These are phyloP conservation scores for Lathyrus tuberosus DNA, from an alignment of 306 rosid species.

Conservation along the genomic window DNA sequence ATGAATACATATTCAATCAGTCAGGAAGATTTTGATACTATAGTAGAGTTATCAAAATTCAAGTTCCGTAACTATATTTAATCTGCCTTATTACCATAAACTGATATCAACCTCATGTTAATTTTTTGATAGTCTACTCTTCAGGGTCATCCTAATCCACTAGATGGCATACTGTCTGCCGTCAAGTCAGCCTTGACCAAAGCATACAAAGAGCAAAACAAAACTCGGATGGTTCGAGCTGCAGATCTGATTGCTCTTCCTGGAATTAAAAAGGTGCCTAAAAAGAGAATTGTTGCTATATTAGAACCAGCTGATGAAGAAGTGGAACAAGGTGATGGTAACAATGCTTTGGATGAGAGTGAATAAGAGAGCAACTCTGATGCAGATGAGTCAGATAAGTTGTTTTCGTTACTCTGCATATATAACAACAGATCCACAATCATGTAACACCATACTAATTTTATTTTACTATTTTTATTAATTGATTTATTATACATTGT, in stretches of 20 bases:
- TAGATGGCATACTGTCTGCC: constrained; percentile 72
- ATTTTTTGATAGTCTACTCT: constrained; percentile 14
- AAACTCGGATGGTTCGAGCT: constrained; percentile 65
- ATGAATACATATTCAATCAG: constrained; percentile 84
- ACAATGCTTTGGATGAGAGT: constrained; percentile 50
- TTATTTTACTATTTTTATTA: too few relatives aligned
- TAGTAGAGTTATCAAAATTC: constrained; percentile 86
- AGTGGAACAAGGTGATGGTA: constrained; percentile 59
- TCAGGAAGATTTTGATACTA: constrained; percentile 83
- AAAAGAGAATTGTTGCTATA: constrained; percentile 87
- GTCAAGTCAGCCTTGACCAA: constrained; percentile 87
- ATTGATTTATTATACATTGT: constrained; percentile 22
- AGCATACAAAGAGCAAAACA: constrained; percentile 86
- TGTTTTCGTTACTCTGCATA: not conserved
- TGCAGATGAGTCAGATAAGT: constrained; percentile 65
- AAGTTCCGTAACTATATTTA: constrained; percentile 50
- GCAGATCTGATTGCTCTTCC: constrained; percentile 70
- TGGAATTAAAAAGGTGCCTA: constrained; percentile 79
- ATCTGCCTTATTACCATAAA: not conserved
- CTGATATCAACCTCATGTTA: constrained; percentile 24
- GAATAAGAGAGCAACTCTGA: constrained; percentile 77
- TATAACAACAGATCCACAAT: constrained; percentile 1
- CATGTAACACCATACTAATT: too few relatives aligned
- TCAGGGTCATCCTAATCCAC: constrained; percentile 84
- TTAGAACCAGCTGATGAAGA: constrained; percentile 74